Conservation (phyloP, 768 basidiomycete species). For the Mycena olivaceomarginata region DNA sequence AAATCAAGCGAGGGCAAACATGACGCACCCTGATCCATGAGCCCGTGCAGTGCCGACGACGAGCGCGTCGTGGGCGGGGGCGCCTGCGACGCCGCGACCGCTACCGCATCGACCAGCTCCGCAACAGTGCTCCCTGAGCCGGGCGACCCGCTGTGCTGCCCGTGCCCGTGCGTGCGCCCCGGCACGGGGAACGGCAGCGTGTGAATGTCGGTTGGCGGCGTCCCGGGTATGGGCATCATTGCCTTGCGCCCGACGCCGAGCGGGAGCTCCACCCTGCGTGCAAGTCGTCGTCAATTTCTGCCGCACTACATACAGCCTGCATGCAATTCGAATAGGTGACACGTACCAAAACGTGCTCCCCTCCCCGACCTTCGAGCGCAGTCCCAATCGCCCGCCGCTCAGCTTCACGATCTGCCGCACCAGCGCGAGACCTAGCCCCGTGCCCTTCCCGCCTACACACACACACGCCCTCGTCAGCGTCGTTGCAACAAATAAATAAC, state of each 20-base stretch:
- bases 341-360: conserved; percentile 89
- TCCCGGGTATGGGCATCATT: conserved; percentile 56
- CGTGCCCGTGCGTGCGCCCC: background rate
- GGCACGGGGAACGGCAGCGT: conserved; percentile 2
- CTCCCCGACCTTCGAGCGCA: conserved; percentile 65
- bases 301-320: background rate
- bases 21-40: conserved; percentile 71
- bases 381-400: conserved; percentile 72
- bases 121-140: conserved; percentile 37
- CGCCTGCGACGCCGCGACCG: conserved; percentile 38
- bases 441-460: conserved; percentile 61
- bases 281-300: background rate
- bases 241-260: conserved; percentile 70
- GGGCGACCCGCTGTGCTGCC: conserved; percentile 16
- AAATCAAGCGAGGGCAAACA: background rate
- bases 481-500: too few relatives aligned
- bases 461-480: background rate
- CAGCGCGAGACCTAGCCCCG: conserved; percentile 75
- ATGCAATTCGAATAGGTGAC: conserved; percentile 40
- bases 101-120: conserved; percentile 44
- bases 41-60: conserved; percentile 65
- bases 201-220: conserved; percentile 20
- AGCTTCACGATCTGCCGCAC: conserved; percentile 77
- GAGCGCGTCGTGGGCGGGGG: conserved; percentile 42
- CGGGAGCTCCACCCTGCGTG: conserved; percentile 41